These are phyloP conservation scores for Mikania micrantha DNA, from an alignment of 129 eudicot species.

Conservation along the genomic window DNA sequence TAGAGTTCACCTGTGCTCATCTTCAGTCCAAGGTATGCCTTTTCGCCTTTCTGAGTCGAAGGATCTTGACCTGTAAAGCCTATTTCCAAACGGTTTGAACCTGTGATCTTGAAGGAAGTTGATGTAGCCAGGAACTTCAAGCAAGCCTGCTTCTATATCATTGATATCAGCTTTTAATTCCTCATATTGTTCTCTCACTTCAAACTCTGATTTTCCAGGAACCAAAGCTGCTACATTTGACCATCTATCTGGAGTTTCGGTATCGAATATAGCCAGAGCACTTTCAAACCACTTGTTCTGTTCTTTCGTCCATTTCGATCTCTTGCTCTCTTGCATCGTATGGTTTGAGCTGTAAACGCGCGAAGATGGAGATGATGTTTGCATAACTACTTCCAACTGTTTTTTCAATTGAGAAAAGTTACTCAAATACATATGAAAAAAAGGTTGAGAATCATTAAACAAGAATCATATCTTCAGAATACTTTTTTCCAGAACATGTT, in stretches of 20 bases:
- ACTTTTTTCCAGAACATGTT: constrained; percentile 28
- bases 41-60: constrained; percentile 76
- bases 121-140: constrained; percentile 56
- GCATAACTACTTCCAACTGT: constrained; percentile 35
- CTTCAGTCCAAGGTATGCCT: constrained; percentile 98
- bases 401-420: constrained; percentile 13
- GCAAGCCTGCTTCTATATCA: constrained; percentile 75
- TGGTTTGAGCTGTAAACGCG: constrained; percentile 27
- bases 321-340: constrained; percentile 42
- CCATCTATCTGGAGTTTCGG: constrained; percentile 79
- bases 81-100: constrained; percentile 37
- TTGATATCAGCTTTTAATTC: constrained; percentile 66
- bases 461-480: constrained; percentile 35
- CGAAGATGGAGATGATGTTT: constrained; percentile 49
- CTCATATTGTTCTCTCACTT: constrained; percentile 72
- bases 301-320: constrained; percentile 72
- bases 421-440: constrained; percentile 5
- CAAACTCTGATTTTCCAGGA: constrained; percentile 79
- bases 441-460: constrained; percentile 6
- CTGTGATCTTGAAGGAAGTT: constrained; percentile 46
- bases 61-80: constrained; percentile 42
- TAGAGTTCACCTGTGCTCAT: constrained; percentile 70
- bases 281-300: constrained; percentile 89
- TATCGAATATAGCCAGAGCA: constrained; percentile 71
- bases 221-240: constrained; percentile 61